A percentile compares a stretch with the other conserved stretches of the same genome.
These are phyloP conservation scores for Dicorynia guianensis DNA, from an alignment of 306 rosid species.

Conservation along the genomic window DNA sequence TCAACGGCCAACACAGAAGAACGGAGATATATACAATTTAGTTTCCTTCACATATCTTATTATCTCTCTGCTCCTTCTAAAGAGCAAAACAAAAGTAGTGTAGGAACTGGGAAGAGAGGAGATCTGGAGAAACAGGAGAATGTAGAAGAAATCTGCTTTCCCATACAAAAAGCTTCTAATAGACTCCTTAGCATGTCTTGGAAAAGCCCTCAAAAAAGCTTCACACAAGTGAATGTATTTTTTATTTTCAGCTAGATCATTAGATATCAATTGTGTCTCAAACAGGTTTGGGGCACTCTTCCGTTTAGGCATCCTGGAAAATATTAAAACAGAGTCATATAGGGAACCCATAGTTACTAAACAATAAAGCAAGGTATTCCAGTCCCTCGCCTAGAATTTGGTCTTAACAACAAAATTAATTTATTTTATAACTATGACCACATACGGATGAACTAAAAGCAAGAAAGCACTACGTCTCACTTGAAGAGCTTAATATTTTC, in stretches of 20 bases:
- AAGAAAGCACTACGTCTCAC: not conserved
- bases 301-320: constrained; percentile 1
- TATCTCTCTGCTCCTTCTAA: not conserved
- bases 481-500: not conserved
- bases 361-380: not conserved
- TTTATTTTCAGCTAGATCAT: not conserved
- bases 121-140: not conserved
- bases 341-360: not conserved
- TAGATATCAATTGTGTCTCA: not conserved
- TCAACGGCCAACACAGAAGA: constrained; percentile 5
- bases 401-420: not conserved
- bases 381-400: not conserved
- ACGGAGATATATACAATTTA: constrained; percentile 1
- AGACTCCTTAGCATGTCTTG: not conserved
- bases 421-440: not conserved
- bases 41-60: not conserved
- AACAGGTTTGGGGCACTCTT: not conserved
- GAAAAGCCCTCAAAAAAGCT: constrained; percentile 26
- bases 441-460: not conserved
- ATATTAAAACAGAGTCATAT: not conserved
- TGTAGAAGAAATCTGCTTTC: not conserved
- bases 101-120: not conserved
- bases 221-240: not conserved
- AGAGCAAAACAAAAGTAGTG: not conserved
- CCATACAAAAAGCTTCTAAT: not conserved